Evolutionary conservation across 345 rosid species (phyloP), one percentile per base, ranked within the genome.

Genomic region (Populus tremula): DNA sequence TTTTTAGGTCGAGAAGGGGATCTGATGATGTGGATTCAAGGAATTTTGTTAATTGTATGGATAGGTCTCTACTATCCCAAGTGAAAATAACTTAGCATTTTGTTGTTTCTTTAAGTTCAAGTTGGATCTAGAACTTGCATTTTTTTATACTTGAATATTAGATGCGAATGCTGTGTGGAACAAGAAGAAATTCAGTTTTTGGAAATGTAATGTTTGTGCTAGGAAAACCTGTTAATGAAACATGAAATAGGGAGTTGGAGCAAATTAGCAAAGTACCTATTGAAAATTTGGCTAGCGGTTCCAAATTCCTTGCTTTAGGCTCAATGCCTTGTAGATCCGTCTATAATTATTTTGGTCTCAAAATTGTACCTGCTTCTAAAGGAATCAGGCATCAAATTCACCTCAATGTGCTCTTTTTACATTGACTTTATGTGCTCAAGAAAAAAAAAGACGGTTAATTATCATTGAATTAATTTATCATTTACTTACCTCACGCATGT

Each of bases 401-500:
- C 50, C 1, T 45, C 50, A 3, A 45, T 14, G 50, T 45, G 50
- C 50, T 12, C 16, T 41, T 13, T 45, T 4, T 14, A 13, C 5
- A 45, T 45, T 13, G 50, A 14, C 5, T 45, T 3, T 13, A 12
- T 14, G 50, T 13, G 17, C 17, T 3, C 50, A 45, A 45, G 18
- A 13, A 45, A 45, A 45, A 45, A 45, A 14, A 45, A 41, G 45
- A 45, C 0, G 18, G 50, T 45, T 13, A 45, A 45, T 41, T 41
- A 41, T 41, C 13, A 8, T 2, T 41, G 45, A 41, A 41, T 41
- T 41, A 41, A 41, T 41, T 41, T 41, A 41, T 9, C 45, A 9
- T 41, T 41, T 41, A 41, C 45, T 69, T 59, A 38, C 59, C 45
- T 63, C 11, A 5, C 79, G 31, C 45, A 63, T 61, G 86, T 77